Percentiles rank a stretch among this genome's conserved stretches.
Conservation (phyloP, 2,329 filamentous ascomycete species). For the Sclerotinia sclerotiorum region DNA sequence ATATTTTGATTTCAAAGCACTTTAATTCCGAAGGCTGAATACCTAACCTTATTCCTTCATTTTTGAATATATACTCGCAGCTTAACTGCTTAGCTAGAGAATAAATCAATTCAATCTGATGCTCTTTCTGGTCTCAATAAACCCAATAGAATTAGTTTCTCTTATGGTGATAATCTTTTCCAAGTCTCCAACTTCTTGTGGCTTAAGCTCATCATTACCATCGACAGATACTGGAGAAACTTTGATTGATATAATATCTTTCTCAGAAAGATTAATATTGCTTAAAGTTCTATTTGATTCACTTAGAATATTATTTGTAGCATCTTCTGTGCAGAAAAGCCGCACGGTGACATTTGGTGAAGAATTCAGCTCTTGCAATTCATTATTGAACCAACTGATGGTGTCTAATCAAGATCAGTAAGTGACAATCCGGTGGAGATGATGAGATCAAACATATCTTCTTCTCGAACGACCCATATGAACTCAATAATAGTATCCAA, state of each 20-base stretch:
- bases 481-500: conserved; percentile 47
- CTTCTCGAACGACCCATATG: conserved; percentile 50
- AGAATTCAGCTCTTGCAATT: conserved; percentile 36
- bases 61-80: too few species aligned
- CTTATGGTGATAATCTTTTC: background rate
- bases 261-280: background rate
- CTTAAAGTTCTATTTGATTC: background rate
- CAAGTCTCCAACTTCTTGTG: background rate
- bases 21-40: too few species aligned
- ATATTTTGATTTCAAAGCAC: too few species aligned
- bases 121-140: too few species aligned
- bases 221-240: background rate
- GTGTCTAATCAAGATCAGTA: background rate
- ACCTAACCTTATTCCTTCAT: too few species aligned
- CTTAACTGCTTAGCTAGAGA: too few species aligned
- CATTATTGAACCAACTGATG: conserved; percentile 31
- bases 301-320: background rate
- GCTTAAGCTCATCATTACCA: background rate
- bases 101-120: too few species aligned
- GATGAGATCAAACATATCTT: conserved; percentile 41
- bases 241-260: background rate
- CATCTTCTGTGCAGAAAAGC: conserved; percentile 37
- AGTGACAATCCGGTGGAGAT: background rate
- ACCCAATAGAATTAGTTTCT: background rate
- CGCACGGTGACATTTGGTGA: conserved; percentile 37